Evolutionary conservation across 345 rosid species (phyloP), one percentile per base, ranked within the genome.

Genomic region (Linum lewisii): DNA sequence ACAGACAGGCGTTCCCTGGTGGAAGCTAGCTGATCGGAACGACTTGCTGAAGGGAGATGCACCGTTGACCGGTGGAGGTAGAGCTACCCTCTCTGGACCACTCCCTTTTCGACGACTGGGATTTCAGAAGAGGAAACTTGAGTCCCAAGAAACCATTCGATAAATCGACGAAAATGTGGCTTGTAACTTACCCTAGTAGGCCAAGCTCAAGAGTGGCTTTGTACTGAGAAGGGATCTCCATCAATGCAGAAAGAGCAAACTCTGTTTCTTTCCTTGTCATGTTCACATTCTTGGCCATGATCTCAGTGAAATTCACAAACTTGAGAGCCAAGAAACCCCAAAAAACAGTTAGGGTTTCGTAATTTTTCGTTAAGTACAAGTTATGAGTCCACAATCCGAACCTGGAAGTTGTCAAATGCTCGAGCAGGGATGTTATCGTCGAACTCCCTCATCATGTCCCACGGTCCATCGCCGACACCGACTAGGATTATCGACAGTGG

Each of bases 401-500:
- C 99, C 86, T 94, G 99, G 79, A 94, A 94, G 76, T 94, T 90
- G 59, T 94, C 99, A 23, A 94, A 94, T 15, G 81, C 97, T 73
- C 99, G 75, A 54, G 96, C 66, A 63, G 99, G 97, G 37, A 94
- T 94, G 69, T 94, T 94, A 64, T 94, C 99, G 56, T 90, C 97
- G 38, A 94, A 94, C 72, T 94, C 95, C 65, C 78, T 76, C 99
- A 94, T 94, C 81, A 81, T 86, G 67, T 94, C 97, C 99, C 99
- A 94, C 24, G 99, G 99, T 14, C 99, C 99, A 73, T 94, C 99
- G 22, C 99, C 99, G 0, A 94, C 97, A 57, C 99, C 99, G 0
- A 94, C 97, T 61, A 90, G 75, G 51, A 90, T 73, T 52, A 94
- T 87, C 24, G 97, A 90, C 55, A 94, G 62, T 24, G 97, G 97